These are phyloP conservation scores for Cyberlindnera galapagoensis DNA, from an alignment of 805 yeast species.

Conservation along the genomic window DNA sequence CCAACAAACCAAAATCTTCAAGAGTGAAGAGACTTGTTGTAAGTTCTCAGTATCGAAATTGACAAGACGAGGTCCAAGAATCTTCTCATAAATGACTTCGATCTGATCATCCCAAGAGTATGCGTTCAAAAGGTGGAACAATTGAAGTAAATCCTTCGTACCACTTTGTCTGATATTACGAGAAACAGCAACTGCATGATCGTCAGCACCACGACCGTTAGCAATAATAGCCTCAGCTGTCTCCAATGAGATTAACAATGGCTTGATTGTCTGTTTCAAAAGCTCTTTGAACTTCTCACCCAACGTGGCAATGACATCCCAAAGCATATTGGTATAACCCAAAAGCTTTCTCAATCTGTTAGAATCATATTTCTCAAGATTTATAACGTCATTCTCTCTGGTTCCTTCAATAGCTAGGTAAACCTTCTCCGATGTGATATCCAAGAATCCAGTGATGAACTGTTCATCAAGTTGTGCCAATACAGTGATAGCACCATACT, in stretches of 20 bases:
- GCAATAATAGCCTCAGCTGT: slow-evolving; percentile 41
- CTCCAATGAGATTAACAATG: slow-evolving; percentile 35
- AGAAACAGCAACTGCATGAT: slow-evolving; percentile 30
- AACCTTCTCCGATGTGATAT: slow-evolving; percentile 53
- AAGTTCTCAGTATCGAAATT: slow-evolving; percentile 71
- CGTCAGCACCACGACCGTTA: slow-evolving; percentile 10
- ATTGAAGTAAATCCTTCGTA: slow-evolving; percentile 50
- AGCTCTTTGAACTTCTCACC: slow-evolving; percentile 50
- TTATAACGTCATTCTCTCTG: slow-evolving; percentile 9
- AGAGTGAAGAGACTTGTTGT: slow-evolving; percentile 74
- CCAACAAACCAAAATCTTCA: slow-evolving; percentile 61
- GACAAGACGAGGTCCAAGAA: slow-evolving; percentile 59
- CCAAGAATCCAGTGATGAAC: slow-evolving; percentile 53
- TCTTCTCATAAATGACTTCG: slow-evolving; percentile 40
- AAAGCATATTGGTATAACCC: slow-evolving; percentile 61
- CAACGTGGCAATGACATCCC: slow-evolving; percentile 49
- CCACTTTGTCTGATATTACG: slow-evolving; percentile 61
- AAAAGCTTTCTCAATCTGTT: slow-evolving; percentile 40
- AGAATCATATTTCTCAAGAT: slow-evolving; percentile 22
- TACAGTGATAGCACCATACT: slow-evolving; percentile 60
- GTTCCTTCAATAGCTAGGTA: slow-evolving; percentile 18
- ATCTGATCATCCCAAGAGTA: slow-evolving; percentile 53
- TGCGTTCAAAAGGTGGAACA: slow-evolving; percentile 49
- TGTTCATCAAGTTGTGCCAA: slow-evolving; percentile 49
- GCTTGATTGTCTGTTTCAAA: slow-evolving; percentile 30